Percentiles rank a stretch among this genome's conserved stretches.
Conservation (phyloP, 345 rosid species). For the Populus nigra region DNA sequence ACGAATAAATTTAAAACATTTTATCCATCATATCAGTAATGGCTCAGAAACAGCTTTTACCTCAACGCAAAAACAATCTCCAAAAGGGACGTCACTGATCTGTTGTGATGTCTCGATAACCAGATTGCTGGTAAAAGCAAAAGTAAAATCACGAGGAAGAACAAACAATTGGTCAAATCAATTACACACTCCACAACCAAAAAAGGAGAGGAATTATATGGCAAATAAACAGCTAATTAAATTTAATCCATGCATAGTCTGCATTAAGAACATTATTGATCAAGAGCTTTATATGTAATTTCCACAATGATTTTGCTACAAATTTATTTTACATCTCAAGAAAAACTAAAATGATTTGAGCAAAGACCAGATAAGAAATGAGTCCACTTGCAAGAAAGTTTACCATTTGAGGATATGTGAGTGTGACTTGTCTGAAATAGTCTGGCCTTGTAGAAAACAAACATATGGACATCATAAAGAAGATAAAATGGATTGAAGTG, state of each 20-base stretch:
- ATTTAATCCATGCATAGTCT: too few relatives aligned
- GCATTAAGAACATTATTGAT: too few relatives aligned
- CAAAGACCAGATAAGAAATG: background rate
- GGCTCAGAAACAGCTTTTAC: slow-evolving; percentile 38
- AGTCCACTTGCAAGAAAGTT: background rate
- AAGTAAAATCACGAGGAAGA: slow-evolving; percentile 19
- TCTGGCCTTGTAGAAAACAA: too few relatives aligned
- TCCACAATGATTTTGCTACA: too few relatives aligned
- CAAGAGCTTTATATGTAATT: too few relatives aligned
- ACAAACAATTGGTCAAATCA: slow-evolving; percentile 3
- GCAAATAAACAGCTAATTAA: background rate
- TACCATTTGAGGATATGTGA: background rate
- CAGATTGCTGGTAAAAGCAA: slow-evolving; percentile 57
- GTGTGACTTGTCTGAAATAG: background rate
- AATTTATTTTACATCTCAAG: too few relatives aligned
- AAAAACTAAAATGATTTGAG: too few relatives aligned
- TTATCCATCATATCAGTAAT: background rate
- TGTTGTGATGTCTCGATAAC: slow-evolving; percentile 84
- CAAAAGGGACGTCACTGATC: slow-evolving; percentile 79
- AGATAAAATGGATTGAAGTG: background rate
- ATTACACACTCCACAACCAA: background rate
- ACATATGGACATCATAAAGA: background rate
- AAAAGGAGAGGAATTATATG: background rate
- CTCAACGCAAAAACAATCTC: slow-evolving; percentile 87
- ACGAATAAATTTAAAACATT: background rate